A percentile compares a stretch with the other conserved stretches of the same genome.
Evolutionary conservation across 1,284 basidiomycete genomes (phyloP).

Genomic region (Melampsora larici-populina): DNA sequence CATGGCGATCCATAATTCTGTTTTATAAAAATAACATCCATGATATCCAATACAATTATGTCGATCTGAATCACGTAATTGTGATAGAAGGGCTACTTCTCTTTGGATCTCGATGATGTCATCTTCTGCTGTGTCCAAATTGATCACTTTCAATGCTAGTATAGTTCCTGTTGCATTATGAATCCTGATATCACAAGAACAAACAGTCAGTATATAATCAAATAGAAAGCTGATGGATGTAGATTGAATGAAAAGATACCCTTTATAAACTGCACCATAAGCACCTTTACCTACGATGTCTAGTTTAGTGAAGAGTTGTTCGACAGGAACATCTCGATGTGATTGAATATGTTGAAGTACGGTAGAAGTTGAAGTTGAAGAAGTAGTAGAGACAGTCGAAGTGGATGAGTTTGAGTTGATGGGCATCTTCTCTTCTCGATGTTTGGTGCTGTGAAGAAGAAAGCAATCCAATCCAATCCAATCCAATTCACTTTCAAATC

Average conservation of each 20-base stretch:
- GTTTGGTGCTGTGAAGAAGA: too few species aligned
- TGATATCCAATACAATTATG: conserved; percentile 94
- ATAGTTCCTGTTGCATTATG: conserved; percentile 78
- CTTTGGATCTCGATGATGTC: conserved; percentile 96
- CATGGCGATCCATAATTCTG: conserved; percentile 98
- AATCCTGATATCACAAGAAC: conserved; percentile 55
- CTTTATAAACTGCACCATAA: conserved; percentile 93
- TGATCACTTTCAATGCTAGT: conserved; percentile 96
- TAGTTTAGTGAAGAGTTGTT: conserved; percentile 62
- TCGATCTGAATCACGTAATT: conserved; percentile 69
- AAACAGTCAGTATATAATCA: background rate
- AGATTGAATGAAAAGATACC: background rate
- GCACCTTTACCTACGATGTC: conserved; percentile 88
- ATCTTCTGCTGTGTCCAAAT: conserved; percentile 93
- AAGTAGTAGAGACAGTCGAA: conserved; percentile 8
- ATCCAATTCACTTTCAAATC: too few species aligned
- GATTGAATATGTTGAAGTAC: conserved; percentile 43
- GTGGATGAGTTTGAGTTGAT: conserved; percentile 4
- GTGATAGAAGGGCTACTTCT: conserved; percentile 86
- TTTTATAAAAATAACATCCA: conserved; percentile 89
- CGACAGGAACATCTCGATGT: conserved; percentile 46
- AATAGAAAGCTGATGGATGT: background rate
- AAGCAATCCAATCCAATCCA: too few species aligned
- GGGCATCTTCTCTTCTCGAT: background rate
- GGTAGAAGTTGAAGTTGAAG: conserved; percentile 11